Evolutionary conservation across 768 basidiomycete species (phyloP).

Genomic region (Ramaria sp.): DNA sequence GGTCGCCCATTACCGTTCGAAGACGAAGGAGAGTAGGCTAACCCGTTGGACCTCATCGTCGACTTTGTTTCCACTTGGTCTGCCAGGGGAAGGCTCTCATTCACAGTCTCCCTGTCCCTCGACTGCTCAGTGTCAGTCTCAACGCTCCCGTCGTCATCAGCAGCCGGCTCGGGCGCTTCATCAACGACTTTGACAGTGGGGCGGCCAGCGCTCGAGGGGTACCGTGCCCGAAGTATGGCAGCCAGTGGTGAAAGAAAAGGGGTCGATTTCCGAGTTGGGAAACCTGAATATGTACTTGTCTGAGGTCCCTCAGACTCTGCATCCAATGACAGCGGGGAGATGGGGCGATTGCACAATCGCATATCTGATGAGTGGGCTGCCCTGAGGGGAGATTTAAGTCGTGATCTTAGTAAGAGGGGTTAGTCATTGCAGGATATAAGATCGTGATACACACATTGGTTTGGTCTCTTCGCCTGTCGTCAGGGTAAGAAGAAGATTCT

Average conservation of each 20-base stretch:
- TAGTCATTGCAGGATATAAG: not conserved
- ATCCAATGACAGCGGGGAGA: not conserved
- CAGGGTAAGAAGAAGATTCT: constrained; percentile 81
- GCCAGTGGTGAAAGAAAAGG: constrained; percentile 13
- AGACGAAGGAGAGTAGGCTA: not conserved
- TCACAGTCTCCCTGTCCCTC: not conserved
- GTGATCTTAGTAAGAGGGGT: not conserved
- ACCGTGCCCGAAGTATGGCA: constrained; percentile 34
- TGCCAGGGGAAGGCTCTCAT: not conserved
- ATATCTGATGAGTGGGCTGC: constrained; percentile 15
- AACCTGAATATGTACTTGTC: not conserved
- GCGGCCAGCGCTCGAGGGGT: constrained; percentile 34
- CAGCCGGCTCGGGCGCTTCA: constrained; percentile 14
- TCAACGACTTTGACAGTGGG: constrained; percentile 12
- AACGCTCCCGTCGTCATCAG: constrained; percentile 6
- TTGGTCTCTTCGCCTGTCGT: constrained; percentile 54
- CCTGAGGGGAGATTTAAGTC: not conserved
- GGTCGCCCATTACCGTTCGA: not conserved
- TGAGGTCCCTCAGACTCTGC: not conserved
- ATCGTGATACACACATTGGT: constrained; percentile 25
- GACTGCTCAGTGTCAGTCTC: not conserved
- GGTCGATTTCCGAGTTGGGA: not conserved
- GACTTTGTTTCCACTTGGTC: not conserved
- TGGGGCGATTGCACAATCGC: constrained; percentile 11
- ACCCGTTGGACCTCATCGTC: not conserved